phyloP scores from a whole-genome alignment of 1,139 yeast genomes.

The Geotrichum reessii region DNA sequence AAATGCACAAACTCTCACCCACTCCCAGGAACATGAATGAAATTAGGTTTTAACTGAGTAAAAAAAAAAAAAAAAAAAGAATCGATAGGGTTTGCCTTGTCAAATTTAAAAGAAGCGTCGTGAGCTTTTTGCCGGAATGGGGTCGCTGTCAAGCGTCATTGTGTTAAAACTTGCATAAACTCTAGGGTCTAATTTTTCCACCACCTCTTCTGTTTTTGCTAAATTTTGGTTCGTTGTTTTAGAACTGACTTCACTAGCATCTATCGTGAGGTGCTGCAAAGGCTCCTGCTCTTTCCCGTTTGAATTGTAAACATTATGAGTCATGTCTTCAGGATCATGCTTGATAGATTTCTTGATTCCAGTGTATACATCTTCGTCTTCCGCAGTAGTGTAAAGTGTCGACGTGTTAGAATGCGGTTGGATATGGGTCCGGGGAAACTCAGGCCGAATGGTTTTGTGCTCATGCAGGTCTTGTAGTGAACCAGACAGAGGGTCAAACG shows the following conservation, averaged over 20 bases:
- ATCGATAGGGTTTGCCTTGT: too few relatives aligned
- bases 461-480: background rate
- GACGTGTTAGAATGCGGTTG: slow-evolving; percentile 4
- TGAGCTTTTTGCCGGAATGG: background rate
- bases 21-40: too few relatives aligned
- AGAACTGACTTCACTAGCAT: background rate
- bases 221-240: background rate
- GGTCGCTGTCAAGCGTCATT: slow-evolving; percentile 14
- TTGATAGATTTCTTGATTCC: background rate
- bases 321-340: background rate
- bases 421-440: slow-evolving; percentile 7
- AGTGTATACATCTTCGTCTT: background rate
- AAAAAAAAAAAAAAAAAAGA: too few relatives aligned
- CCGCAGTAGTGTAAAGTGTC: slow-evolving; percentile 3
- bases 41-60: too few relatives aligned
- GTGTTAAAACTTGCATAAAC: slow-evolving; percentile 16
- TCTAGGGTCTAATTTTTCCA: slow-evolving; percentile 14
- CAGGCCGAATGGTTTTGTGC: background rate
- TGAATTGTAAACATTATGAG: background rate
- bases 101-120: slow-evolving; percentile 8
- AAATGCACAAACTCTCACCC: too few relatives aligned
- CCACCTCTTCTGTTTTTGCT: slow-evolving; percentile 1
- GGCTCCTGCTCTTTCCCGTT: background rate
- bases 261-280: background rate
- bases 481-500: background rate